These are phyloP conservation scores for Phycomyces nitens DNA, from an alignment of 192 early-diverging fungal species.

Conservation along the genomic window DNA sequence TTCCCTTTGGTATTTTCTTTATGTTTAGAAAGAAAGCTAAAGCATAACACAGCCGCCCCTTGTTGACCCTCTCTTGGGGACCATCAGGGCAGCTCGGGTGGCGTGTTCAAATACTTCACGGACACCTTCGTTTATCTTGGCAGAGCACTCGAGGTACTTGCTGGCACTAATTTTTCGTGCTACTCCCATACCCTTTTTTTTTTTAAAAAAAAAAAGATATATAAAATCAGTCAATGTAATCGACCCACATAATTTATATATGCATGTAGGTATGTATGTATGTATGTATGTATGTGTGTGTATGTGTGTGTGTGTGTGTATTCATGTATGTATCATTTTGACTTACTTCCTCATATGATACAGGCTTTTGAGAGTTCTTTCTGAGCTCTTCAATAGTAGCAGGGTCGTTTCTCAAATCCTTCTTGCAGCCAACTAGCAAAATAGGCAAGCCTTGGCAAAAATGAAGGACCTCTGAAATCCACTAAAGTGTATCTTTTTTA, in stretches of 20 bases:
- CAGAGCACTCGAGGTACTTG: constrained; percentile 88
- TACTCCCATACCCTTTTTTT: constrained; percentile 72
- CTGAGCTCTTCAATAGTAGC: constrained; percentile 69
- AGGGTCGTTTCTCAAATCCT: constrained; percentile 83
- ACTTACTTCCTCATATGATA: constrained; percentile 67
- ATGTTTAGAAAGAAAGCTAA: constrained; percentile 9
- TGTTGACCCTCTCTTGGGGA: constrained; percentile 28
- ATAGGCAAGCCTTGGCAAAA: constrained; percentile 85
- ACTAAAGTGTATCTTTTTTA: constrained; percentile 41
- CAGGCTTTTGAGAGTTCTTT: constrained; percentile 71
- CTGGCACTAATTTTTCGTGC: constrained; percentile 83
- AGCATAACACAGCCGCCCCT: constrained; percentile 26
- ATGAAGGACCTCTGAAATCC: constrained; percentile 86
- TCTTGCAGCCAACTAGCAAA: constrained; percentile 85
- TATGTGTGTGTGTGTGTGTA: too few species aligned
- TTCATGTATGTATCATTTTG: background rate
- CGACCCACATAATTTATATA: too few species aligned
- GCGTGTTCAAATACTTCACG: constrained; percentile 83
- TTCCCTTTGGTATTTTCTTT: background rate
- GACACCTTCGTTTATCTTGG: constrained; percentile 77
- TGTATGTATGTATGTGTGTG: too few species aligned
- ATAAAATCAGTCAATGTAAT: background rate
- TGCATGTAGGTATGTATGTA: too few species aligned
- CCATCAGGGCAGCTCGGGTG: constrained; percentile 76
- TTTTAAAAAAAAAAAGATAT: constrained; percentile 9